Conservation (phyloP, 345 rosid genomes). For the Acer negundo region DNA sequence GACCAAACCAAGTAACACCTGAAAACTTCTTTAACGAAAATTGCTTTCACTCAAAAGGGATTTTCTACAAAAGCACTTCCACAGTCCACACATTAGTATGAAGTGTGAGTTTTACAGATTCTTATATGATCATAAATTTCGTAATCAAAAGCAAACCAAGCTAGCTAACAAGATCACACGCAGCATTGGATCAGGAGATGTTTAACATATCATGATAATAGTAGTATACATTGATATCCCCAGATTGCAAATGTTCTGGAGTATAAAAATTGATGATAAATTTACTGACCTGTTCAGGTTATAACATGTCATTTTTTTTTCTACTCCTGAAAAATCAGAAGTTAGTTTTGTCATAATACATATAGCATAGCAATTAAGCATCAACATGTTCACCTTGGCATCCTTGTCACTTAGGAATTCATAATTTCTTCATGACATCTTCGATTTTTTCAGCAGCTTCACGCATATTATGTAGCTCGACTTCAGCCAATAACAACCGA, state of each 20-base stretch:
- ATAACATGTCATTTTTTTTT: neutral
- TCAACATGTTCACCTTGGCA: neutral
- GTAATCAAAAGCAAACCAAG: conserved; percentile 6
- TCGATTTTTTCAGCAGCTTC: conserved; percentile 61
- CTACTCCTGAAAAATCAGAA: neutral
- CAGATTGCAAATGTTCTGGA: neutral
- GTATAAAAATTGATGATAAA: neutral
- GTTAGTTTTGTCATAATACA: neutral
- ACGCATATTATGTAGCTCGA: conserved; percentile 50
- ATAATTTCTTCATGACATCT: conserved; percentile 53
- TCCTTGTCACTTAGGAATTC: conserved; percentile 18
- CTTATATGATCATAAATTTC: neutral
- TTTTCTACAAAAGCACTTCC: neutral
- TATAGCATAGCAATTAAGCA: neutral
- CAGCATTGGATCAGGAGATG: conserved; percentile 28
- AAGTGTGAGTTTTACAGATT: neutral
- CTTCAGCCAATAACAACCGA: conserved; percentile 62
- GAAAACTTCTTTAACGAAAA: no score
- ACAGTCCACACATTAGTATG: neutral
- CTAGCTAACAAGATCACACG: neutral
- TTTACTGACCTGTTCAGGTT: neutral
- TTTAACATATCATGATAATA: neutral
- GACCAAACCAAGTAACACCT: no score
- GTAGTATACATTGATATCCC: neutral
- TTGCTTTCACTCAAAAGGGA: neutral